Evolutionary conservation across 1,284 basidiomycete genomes (phyloP), one percentile per base, ranked within the genome.

Genomic region (Cerioporus squamosus): DNA sequence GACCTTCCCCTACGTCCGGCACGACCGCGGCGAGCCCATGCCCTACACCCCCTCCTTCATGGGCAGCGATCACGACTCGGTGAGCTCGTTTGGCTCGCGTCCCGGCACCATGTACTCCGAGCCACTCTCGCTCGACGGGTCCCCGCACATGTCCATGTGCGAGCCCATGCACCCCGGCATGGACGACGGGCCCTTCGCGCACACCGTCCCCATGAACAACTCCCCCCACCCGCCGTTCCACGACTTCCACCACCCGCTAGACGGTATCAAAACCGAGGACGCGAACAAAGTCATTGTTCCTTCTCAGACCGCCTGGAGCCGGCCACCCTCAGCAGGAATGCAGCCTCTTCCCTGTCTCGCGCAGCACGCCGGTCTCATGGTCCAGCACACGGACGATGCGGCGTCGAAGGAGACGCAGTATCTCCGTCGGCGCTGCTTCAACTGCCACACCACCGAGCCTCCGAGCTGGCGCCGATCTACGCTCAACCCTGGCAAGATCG

Each of bases 391-490:
- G 0, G 91, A 93, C 75, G 91, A 93, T 70, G 91, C 91, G 14
- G 89, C 91, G 1, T 88, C 85, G 46, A 93, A 93, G 75, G 91
- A 93, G 72, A 93, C 91, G 0, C 91, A 93, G 74, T 92, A 91
- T 69, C 85, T 93, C 55, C 88, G 91, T 22, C 80, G 91, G 33
- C 81, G 90, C 15, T 93, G 91, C 77, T 91, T 90, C 81, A 93
- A 93, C 77, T 93, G 91, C 76, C 91, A 91, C 71, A 92, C 91
- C 20, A 93, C 91, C 2, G 91, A 93, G 72, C 91, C 91, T 0
- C 91, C 91, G 2, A 88, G 85, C 26, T 93, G 91, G 91, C 86
- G 91, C 49, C 85, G 91, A 39, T 89, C 86, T 31, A 93, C 91
- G 7, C 86, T 93, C 70, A 92, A 91, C 74, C 90, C 90, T 2